Evolutionary conservation across 2,329 filamentous ascomycete species (phyloP), one percentile per base, ranked within the genome.

Genomic region (Graphilbum fragrans): DNA sequence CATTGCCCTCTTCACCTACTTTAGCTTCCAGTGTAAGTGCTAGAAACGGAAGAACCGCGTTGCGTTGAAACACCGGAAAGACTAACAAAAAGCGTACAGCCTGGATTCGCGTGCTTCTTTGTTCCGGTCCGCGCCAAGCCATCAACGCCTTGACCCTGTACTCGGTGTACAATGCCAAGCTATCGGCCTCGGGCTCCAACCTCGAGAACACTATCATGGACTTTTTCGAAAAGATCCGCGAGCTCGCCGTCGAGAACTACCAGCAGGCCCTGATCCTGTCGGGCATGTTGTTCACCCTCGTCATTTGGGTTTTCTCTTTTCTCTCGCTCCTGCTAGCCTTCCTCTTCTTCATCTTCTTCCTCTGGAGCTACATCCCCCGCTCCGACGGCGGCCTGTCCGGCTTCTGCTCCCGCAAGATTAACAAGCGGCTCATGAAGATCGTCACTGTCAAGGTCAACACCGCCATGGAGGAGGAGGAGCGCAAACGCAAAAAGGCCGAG

Each of bases 381-480:
- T 69, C 77, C 11, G 87, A 95, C 54, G 86, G 86, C 6, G 80
- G 83, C 8, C 69, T 98, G 23, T 77, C 77, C 5, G 79, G 80
- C 21, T 98, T 94, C 63, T 96, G 92, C 58, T 82, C 85, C 47
- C 81, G 87, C 36, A 96, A 96, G 65, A 81, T 94, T 57, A 93
- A 94, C 62, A 80, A 77, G 53, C 72, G 87, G 50, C 70, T 98
- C 50, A 82, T 82, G 55, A 78, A 78, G 50, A 92, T 96, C 49
- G 88, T 96, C 4, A 78, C 79, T 41, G 74, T 69, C 53, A 95
- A 92, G 63, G 84, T 94, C 53, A 86, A 92, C 62, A 88, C 86
- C 58, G 90, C 87, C 0, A 64, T 96, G 21, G 82, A 80, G 39
- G 86, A 87, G 52, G 82, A 92, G 41, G 79, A 82, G 56, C 69